These are phyloP conservation scores for Sophora flavescens DNA, from an alignment of 306 rosid species.

Conservation along the genomic window DNA sequence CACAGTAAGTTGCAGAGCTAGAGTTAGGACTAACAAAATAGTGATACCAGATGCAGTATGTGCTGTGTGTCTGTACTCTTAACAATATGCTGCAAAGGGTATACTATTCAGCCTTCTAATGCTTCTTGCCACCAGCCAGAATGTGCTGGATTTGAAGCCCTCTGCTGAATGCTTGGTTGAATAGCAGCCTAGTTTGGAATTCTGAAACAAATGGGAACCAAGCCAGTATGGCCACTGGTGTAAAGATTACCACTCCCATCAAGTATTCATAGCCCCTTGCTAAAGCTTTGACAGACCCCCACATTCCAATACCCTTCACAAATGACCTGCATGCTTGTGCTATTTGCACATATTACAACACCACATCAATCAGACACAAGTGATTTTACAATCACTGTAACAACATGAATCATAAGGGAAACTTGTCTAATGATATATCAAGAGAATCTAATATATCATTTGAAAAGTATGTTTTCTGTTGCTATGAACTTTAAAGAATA, in stretches of 20 bases:
- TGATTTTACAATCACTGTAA: slow-evolving; percentile 13
- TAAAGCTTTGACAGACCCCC: slow-evolving; percentile 90
- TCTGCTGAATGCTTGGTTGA: slow-evolving; percentile 98
- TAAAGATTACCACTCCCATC: slow-evolving; percentile 83
- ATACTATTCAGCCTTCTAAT: slow-evolving; percentile 55
- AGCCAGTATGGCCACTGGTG: slow-evolving; percentile 84
- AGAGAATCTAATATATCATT: slow-evolving; percentile 13
- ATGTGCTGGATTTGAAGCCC: slow-evolving; percentile 97
- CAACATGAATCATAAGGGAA: not conserved
- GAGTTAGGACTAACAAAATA: slow-evolving; percentile 16
- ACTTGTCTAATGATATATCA: slow-evolving; percentile 6
- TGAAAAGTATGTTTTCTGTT: slow-evolving; percentile 1
- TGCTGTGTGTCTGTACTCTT: slow-evolving; percentile 1
- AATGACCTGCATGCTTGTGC: slow-evolving; percentile 79
- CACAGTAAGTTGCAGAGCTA: too few species aligned
- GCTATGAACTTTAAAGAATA: not conserved
- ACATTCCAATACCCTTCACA: slow-evolving; percentile 81
- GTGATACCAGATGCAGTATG: not conserved
- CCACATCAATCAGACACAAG: slow-evolving; percentile 39
- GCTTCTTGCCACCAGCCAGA: slow-evolving; percentile 93
- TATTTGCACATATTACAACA: slow-evolving; percentile 61
- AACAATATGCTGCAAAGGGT: too few species aligned
- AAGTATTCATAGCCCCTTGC: slow-evolving; percentile 89
- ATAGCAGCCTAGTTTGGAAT: slow-evolving; percentile 91
- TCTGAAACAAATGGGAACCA: slow-evolving; percentile 98